Evolutionary conservation across 257 asterid species (phyloP).

Genomic region (Solanum piurae): DNA sequence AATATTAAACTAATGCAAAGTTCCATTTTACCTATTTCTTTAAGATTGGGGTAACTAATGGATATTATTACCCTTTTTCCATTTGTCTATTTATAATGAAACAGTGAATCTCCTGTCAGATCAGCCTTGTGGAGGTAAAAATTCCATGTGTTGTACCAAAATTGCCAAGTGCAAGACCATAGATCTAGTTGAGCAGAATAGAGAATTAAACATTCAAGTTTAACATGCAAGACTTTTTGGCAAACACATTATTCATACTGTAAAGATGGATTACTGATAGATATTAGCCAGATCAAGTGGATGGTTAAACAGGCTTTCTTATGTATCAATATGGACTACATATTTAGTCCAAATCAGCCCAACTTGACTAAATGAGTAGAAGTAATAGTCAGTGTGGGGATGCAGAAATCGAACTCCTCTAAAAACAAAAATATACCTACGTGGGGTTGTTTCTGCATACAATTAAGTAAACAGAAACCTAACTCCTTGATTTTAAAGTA

Average conservation of each 20-base stretch:
- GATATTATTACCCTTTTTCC: background rate
- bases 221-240: background rate
- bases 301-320: background rate
- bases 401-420: background rate
- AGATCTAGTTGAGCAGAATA: background rate
- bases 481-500: background rate
- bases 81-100: background rate
- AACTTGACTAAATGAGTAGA: background rate
- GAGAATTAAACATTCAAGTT: background rate
- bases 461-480: background rate
- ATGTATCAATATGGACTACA: background rate
- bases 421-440: background rate
- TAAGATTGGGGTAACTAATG: background rate
- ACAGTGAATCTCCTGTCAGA: background rate
- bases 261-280: background rate
- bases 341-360: background rate
- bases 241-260: background rate
- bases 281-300: conserved; percentile 24
- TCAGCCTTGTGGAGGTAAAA: background rate
- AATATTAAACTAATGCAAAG: background rate
- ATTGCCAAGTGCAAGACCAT: background rate
- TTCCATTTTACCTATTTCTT: background rate
- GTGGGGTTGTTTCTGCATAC: background rate
- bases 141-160: background rate
- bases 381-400: background rate